Conservation (phyloP, 345 rosid genomes). For the Dovyalis caffra region DNA sequence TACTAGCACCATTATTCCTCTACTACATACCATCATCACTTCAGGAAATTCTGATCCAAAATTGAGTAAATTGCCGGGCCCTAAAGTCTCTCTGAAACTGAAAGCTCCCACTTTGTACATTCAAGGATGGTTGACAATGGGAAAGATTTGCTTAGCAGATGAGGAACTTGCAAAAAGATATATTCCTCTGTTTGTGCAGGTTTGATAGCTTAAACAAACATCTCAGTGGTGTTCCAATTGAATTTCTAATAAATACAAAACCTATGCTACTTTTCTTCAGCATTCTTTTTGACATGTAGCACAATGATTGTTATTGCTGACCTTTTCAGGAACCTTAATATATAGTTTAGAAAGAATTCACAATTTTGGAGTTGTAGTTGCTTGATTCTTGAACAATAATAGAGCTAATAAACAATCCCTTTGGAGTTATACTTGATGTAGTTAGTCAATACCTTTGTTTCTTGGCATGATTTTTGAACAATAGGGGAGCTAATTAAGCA, state of each 20-base stretch:
- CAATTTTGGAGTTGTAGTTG: background rate
- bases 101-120: conserved; percentile 65
- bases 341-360: background rate
- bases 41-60: conserved; percentile 66
- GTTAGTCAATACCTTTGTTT: no score
- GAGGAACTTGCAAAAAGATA: conserved; percentile 85
- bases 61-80: conserved; percentile 53
- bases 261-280: background rate
- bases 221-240: background rate
- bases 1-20: conserved; percentile 55
- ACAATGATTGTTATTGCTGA: background rate
- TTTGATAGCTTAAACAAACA: conserved; percentile 20
- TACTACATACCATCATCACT: conserved; percentile 72
- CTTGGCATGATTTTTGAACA: background rate
- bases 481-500: background rate
- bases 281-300: background rate
- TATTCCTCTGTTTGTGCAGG: conserved; percentile 94
- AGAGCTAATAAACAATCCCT: background rate
- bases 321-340: background rate
- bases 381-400: background rate
- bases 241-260: conserved; percentile 1
- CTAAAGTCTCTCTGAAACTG: conserved; percentile 56
- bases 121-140: conserved; percentile 92
- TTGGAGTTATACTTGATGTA: background rate
- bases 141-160: conserved; percentile 84